Percentiles rank a stretch among this genome's conserved stretches.
These are phyloP conservation scores for Coffea eugenioides DNA, from an alignment of 257 asterid genomes.

Conservation along the genomic window DNA sequence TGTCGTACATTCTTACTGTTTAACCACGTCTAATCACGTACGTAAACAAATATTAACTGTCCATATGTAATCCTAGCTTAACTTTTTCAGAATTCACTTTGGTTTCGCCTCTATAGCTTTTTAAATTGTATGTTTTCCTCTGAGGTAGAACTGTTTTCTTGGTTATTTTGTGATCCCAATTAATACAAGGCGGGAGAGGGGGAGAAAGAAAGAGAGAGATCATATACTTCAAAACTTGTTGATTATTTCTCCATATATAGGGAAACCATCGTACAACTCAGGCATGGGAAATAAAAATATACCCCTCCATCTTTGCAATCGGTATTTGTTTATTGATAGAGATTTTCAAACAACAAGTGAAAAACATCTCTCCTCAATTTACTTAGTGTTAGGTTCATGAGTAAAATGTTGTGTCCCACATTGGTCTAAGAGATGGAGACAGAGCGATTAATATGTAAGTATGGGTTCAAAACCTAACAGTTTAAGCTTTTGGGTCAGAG, in stretches of 20 bases:
- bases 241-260: no score
- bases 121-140: no score
- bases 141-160: neutral
- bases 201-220: no score
- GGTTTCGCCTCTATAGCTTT: neutral
- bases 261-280: neutral
- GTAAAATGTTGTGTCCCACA: no score
- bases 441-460: no score
- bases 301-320: no score
- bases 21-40: neutral
- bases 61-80: neutral
- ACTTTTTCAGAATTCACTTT: neutral
- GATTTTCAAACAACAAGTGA: neutral
- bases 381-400: neutral
- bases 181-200: no score
- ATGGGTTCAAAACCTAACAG: no score
- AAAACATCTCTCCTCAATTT: neutral
- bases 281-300: neutral
- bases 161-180: neutral
- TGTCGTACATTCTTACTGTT: slow-evolving; percentile 2
- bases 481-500: no score
- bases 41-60: neutral
- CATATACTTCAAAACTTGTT: no score
- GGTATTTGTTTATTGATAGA: no score
- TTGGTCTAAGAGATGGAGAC: no score